Conservation (phyloP, 148 eudicot species). For the Rhododendron williamsianum region DNA sequence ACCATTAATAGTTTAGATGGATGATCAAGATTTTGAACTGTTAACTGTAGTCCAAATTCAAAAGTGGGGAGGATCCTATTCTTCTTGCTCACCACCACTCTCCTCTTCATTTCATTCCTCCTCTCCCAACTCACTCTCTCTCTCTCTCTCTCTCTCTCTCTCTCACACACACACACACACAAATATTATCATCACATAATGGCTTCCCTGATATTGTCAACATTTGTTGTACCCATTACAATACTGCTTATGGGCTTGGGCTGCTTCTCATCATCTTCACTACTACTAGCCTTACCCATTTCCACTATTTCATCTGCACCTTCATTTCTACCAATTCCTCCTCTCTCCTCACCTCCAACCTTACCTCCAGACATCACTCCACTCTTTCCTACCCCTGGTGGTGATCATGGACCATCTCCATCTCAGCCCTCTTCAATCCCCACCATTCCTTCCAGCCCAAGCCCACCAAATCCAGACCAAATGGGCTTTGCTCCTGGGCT, state of each 20-base stretch:
- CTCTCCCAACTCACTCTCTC: too few species aligned
- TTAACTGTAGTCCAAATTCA: not conserved
- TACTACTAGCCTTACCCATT: not conserved
- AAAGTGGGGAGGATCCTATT: not conserved
- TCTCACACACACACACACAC: not conserved
- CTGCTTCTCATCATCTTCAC: not conserved
- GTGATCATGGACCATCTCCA: not conserved
- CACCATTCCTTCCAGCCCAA: conserved; percentile 4
- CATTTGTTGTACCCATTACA: not conserved
- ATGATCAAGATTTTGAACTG: not conserved
- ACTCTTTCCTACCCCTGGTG: not conserved
- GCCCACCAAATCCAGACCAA: not conserved
- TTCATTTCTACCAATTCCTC: not conserved
- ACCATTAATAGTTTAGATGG: not conserved
- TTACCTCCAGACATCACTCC: not conserved
- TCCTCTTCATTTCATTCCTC: not conserved
- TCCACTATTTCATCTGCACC: not conserved
- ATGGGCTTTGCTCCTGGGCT: not conserved
- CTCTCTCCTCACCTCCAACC: not conserved
- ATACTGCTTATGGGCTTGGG: not conserved
- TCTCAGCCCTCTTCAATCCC: not conserved
- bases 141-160: not conserved
- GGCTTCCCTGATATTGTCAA: not conserved
- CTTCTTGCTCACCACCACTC: not conserved
- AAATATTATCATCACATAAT: not conserved